Evolutionary conservation across 2,329 filamentous ascomycete species (phyloP), one percentile per base, ranked within the genome.

Genomic region (Calonectria hawksworthii): DNA sequence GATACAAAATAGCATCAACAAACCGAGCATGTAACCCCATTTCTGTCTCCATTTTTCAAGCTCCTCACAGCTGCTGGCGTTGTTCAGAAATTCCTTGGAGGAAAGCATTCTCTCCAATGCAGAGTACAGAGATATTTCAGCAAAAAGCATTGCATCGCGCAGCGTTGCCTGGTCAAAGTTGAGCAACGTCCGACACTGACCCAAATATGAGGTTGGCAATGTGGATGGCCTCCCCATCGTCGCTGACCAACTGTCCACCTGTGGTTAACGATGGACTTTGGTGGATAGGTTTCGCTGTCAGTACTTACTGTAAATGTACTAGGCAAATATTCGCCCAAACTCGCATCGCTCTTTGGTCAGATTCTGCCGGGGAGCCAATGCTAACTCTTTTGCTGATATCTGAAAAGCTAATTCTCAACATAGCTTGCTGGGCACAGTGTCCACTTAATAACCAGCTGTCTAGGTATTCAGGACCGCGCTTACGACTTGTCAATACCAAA

Each of bases 391-490:
- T 80, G n/a, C 85, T 79, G 28, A 87, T 85, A 52, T 84, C 84
- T 0, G 86, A 86, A 61, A 87, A 87, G 59, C 83, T 85, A 50
- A 86, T 86, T 65, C 85, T 86, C 13, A 87, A 75, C 85, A 87
- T 87, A 1, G 85, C 85, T 70, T 87, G 86, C 68, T 87, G 84
- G 0, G 83, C 85, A 50, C 86, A 87, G 61, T 86, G 86, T 0
- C 86, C 85, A 3, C 83, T 86, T 52, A 87, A 75, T 14, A 87
- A 76, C 86, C 85, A 87, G 64, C 86, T 87, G 59, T 87, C 86
- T 28, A 87, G 82, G 56, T 87, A 87, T 59, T 87, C 86, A 1
- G 79, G 75, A 11, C 78, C 78, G 14, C 68, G 74, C 75, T 81
- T 32, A 2, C 51, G 65, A 41, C 14, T 41, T 10, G n/a, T 50